Evolutionary conservation across 2,329 filamentous ascomycete genomes (phyloP), one percentile per base, ranked within the genome.

Genomic region (Shiraia sp.): DNA sequence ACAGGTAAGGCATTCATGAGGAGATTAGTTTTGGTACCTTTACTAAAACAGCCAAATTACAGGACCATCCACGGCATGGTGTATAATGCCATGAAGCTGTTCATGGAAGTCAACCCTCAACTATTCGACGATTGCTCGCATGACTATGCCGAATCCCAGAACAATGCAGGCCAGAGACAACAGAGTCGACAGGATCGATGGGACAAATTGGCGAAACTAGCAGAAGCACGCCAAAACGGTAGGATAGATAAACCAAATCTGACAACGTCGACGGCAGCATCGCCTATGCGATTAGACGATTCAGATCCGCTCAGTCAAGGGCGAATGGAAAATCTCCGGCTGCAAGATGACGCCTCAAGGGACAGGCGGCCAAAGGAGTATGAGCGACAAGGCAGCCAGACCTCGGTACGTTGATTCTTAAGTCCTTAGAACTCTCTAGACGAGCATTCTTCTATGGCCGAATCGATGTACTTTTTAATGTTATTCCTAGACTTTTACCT

Each of bases 31-130:
- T n/a, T 23, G 16, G 23, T 7, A 17, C 9, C 7, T 47, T 39
- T 26, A 27, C 57, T 66, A 26, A 68, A 33, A 3, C 8, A 23
- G 16, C 19, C 4, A 4, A 22, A 22, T 10, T 27, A 13, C 53
- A 97, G 93, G 63, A 99, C 93, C 6, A 99, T 99, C 56, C 93
- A 99, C 66, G 93, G 93, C 68, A 97, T 99, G 92, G 93, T 99
- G 9, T 97, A 97, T 71, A 99, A 97, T 63, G 93, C 93, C 42
- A 97, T 99, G 93, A 99, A 99, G 71, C 81, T 99, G 26, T 99
- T 99, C 72, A 99, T 99, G 93, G 93, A 99, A 70, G 96, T 99
- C 63, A 97, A 97, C 69, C 93, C 93, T 8, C 91, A 96, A 69
- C 81, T 99, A 15, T 99, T 99, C 61, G 93, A 99, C 59, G 93